Conservation (phyloP, 306 rosid genomes). For the Herpetospermum pedunculosum region DNA sequence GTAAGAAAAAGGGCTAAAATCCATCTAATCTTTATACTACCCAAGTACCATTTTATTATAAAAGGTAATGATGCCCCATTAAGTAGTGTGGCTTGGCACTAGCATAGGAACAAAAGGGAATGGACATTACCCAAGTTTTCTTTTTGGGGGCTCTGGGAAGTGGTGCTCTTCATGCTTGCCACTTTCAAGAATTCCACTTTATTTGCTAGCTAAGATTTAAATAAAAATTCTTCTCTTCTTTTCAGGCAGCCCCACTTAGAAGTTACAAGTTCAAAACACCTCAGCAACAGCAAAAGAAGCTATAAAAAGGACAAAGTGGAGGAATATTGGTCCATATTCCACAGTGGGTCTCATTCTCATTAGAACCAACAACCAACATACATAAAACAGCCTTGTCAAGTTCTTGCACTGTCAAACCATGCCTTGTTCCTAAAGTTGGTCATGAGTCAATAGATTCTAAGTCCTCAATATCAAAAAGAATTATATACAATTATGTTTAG, state of each 20-base stretch:
- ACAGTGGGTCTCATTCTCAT: constrained; percentile 3
- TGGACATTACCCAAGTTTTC: constrained; percentile 4
- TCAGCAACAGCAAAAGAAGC: background rate
- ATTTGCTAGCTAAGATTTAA: background rate
- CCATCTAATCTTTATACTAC: background rate
- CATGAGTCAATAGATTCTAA: background rate
- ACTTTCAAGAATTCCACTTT: constrained; percentile 1
- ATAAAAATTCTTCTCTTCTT: constrained; percentile 12
- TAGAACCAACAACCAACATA: constrained; percentile 2
- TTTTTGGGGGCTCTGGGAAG: constrained; percentile 10
- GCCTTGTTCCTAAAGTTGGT: background rate
- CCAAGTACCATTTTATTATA: background rate
- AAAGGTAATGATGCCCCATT: background rate
- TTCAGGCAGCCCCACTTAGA: constrained; percentile 12
- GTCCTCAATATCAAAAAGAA: background rate
- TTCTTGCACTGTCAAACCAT: background rate
- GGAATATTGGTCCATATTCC: constrained; percentile 12
- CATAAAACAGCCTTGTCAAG: background rate
- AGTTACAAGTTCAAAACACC: background rate
- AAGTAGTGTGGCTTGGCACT: constrained; percentile 6
- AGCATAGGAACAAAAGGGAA: constrained; percentile 1
- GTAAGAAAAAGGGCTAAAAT: background rate
- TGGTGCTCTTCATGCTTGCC: constrained; percentile 12
- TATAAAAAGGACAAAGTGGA: constrained; percentile 5
- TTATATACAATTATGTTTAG: background rate